These are phyloP conservation scores for Pseudonitzschia multistriata DNA, from an alignment of 108 stramenopile genomes.

Conservation along the genomic window DNA sequence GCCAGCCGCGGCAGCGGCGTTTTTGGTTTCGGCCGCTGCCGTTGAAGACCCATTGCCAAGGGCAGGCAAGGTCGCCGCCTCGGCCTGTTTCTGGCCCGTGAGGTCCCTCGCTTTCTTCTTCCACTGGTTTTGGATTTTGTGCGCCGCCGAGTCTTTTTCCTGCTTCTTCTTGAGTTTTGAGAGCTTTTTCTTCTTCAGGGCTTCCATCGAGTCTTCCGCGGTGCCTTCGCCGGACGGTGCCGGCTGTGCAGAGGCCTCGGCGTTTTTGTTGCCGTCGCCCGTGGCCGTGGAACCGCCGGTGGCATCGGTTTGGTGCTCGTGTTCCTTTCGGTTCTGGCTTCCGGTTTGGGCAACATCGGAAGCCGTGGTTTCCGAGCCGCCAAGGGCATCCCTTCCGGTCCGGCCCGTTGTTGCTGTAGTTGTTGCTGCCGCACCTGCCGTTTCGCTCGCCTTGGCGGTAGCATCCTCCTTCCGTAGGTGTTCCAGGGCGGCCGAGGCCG, in stretches of 20 bases:
- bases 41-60: no score
- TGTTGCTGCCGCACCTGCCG: no score
- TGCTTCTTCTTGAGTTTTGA: slow-evolving; percentile 15
- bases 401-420: background rate
- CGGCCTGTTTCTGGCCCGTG: background rate
- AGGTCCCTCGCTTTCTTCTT: slow-evolving; percentile 30
- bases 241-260: no score
- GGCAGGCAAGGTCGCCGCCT: no score
- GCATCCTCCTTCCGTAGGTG: background rate
- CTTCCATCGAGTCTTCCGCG: background rate
- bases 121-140: slow-evolving; percentile 64
- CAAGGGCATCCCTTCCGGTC: background rate
- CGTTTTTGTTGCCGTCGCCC: no score
- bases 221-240: background rate
- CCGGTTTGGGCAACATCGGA: background rate
- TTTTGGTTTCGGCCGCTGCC: no score
- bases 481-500: no score
- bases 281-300: no score
- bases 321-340: no score
- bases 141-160: slow-evolving; percentile 43
- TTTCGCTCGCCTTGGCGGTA: background rate
- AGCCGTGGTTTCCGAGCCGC: background rate
- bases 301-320: no score
- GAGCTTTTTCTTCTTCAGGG: background rate
- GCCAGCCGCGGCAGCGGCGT: background rate